Conservation (phyloP, 441 rosid genomes). For the Gossypium schwendimanii region DNA sequence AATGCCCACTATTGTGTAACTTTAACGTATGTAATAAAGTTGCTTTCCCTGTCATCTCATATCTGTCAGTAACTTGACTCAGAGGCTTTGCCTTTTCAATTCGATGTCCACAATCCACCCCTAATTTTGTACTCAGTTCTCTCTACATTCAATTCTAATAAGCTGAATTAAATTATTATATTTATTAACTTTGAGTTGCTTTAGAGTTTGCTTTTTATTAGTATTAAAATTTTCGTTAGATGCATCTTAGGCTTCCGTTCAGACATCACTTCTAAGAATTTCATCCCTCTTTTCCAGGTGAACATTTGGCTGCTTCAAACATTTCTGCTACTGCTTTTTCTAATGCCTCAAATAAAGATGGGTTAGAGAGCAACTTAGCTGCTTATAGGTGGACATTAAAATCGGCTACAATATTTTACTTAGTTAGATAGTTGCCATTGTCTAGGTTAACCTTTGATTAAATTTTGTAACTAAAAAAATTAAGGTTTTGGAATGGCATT, state of each 20-base stretch:
- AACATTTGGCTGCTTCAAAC: constrained; percentile 3
- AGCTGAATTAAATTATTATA: background rate
- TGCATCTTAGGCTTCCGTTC: constrained; percentile 41
- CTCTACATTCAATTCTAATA: background rate
- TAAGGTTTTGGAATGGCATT: too few species aligned
- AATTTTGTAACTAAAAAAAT: background rate
- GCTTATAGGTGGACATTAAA: background rate
- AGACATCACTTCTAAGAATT: constrained; percentile 38
- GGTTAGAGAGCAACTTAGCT: background rate
- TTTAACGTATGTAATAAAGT: constrained; percentile 3
- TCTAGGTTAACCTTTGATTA: background rate
- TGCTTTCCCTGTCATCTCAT: background rate
- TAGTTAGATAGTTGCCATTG: background rate
- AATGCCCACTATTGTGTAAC: background rate
- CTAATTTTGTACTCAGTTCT: too few species aligned
- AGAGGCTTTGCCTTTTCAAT: background rate
- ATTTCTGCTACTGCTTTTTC: background rate
- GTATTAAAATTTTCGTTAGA: constrained; percentile 17
- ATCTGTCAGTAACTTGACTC: background rate
- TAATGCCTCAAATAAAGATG: background rate
- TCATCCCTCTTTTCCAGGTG: constrained; percentile 63
- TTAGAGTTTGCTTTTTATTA: too few species aligned
- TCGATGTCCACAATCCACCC: background rate
- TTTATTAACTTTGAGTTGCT: background rate
- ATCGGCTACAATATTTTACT: background rate